phyloP scores from a whole-genome alignment of 805 yeast genomes.

The Tetrapisispora fleetii region DNA sequence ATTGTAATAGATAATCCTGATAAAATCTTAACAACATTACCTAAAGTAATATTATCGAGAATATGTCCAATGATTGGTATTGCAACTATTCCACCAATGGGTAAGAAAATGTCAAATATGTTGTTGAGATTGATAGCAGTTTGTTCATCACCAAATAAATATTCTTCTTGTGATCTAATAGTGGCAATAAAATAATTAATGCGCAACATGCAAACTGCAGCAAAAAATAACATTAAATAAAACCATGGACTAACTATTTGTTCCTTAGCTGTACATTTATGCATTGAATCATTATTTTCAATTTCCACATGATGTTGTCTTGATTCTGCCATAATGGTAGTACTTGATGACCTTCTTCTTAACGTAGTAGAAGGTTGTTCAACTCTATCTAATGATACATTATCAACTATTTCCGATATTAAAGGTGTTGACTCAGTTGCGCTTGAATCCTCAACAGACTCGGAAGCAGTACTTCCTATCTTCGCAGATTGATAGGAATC shows the following conservation, averaged over 20 bases:
- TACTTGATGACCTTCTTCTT: slow-evolving; percentile 40
- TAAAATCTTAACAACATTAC: slow-evolving; percentile 45
- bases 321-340: slow-evolving; percentile 56
- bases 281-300: slow-evolving; percentile 68
- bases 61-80: slow-evolving; percentile 80
- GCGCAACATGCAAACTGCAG: slow-evolving; percentile 82
- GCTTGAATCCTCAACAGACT: no score
- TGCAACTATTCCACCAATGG: slow-evolving; percentile 77
- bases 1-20: slow-evolving; percentile 46
- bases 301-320: slow-evolving; percentile 44
- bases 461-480: neutral
- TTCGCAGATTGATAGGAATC: slow-evolving; percentile 3
- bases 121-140: slow-evolving; percentile 51
- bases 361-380: neutral
- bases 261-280: slow-evolving; percentile 42
- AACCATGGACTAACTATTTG: slow-evolving; percentile 63
- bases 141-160: slow-evolving; percentile 43
- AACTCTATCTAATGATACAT: no score
- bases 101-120: slow-evolving; percentile 78
- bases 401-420: no score
- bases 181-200: slow-evolving; percentile 92
- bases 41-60: slow-evolving; percentile 62
- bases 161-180: slow-evolving; percentile 70
- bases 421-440: neutral
- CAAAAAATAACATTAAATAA: slow-evolving; percentile 61